These are phyloP conservation scores for Boletellus ananas DNA, from an alignment of 768 basidiomycete genomes.

Conservation along the genomic window DNA sequence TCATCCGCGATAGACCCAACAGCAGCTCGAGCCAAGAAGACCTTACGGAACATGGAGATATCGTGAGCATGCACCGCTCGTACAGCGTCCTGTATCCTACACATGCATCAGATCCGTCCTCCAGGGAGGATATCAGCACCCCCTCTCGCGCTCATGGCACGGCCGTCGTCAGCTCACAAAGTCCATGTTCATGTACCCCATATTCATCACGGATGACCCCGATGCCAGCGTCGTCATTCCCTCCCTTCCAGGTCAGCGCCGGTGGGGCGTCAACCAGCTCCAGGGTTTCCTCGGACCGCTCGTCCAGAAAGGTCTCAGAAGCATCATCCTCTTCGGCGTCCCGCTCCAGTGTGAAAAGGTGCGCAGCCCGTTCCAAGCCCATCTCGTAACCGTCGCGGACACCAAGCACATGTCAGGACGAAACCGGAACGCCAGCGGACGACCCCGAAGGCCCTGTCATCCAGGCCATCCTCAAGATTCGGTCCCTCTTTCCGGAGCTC, in stretches of 20 bases:
- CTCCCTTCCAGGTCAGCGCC: slow-evolving; percentile 77
- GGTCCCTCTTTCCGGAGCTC: slow-evolving; percentile 71
- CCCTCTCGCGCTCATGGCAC: slow-evolving; percentile 87
- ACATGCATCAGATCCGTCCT: slow-evolving; percentile 57
- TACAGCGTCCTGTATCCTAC: slow-evolving; percentile 4
- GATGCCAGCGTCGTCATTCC: slow-evolving; percentile 75
- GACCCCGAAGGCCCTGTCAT: slow-evolving; percentile 91
- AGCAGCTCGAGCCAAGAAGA: not conserved
- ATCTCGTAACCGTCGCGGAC: not conserved
- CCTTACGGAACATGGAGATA: slow-evolving; percentile 35
- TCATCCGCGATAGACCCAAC: no score
- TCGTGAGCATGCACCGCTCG: slow-evolving; percentile 33
- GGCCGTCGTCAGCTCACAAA: slow-evolving; percentile 74
- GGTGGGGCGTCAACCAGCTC: slow-evolving; percentile 96
- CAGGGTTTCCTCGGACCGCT: slow-evolving; percentile 82
- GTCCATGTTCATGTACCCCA: slow-evolving; percentile 98
- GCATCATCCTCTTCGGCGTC: slow-evolving; percentile 94
- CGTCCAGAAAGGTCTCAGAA: slow-evolving; percentile 83
- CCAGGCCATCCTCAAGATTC: slow-evolving; percentile 78
- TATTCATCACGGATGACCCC: slow-evolving; percentile 95
- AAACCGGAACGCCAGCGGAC: slow-evolving; percentile 81
- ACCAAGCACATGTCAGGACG: slow-evolving; percentile 51
- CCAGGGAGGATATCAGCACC: slow-evolving; percentile 93
- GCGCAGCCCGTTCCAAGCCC: not conserved
- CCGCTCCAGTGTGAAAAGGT: slow-evolving; percentile 81